Evolutionary conservation across 2,329 filamentous ascomycete species (phyloP).

Genomic region (Epichloe hybrida): DNA sequence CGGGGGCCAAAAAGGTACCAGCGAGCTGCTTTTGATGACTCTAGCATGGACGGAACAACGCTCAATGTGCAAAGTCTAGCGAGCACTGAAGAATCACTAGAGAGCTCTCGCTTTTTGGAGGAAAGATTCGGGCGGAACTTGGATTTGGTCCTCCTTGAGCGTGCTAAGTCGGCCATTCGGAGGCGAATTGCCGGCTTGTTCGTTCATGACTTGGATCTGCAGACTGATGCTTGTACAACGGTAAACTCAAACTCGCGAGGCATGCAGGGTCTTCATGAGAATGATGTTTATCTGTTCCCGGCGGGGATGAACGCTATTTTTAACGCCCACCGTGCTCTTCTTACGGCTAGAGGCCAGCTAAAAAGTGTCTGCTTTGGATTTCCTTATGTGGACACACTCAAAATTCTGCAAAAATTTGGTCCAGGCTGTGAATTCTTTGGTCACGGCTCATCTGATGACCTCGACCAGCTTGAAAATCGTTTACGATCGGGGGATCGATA

Average conservation of each 20-base stretch:
- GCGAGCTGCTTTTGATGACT: slow-evolving; percentile 26
- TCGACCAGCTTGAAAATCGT: slow-evolving; percentile 69
- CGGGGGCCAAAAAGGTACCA: slow-evolving; percentile 76
- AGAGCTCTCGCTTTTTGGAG: slow-evolving; percentile 74
- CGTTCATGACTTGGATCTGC: slow-evolving; percentile 50
- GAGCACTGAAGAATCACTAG: slow-evolving; percentile 32
- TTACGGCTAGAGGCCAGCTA: slow-evolving; percentile 46
- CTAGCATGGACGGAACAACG: slow-evolving; percentile 9
- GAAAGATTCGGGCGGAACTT: slow-evolving; percentile 90
- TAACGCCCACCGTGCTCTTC: slow-evolving; percentile 64
- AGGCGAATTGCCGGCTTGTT: slow-evolving; percentile 81
- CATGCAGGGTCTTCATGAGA: slow-evolving; percentile 56
- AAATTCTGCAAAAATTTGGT: slow-evolving; percentile 89
- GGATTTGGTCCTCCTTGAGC: slow-evolving; percentile 61
- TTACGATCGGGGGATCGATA: slow-evolving; percentile 61
- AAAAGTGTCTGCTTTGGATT: slow-evolving; percentile 93
- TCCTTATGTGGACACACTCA: slow-evolving; percentile 91
- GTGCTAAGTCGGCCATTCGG: slow-evolving; percentile 75
- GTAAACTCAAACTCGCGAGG: slow-evolving; percentile 35
- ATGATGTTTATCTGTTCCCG: slow-evolving; percentile 81
- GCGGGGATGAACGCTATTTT: slow-evolving; percentile 94
- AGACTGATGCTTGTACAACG: slow-evolving; percentile 11
- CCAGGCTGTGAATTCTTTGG: slow-evolving; percentile 84
- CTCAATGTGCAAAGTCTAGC: slow-evolving; percentile 8
- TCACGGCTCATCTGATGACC: slow-evolving; percentile 58